Conservation (phyloP, 805 yeast genomes). For the Wickerhamomyces mucosus region DNA sequence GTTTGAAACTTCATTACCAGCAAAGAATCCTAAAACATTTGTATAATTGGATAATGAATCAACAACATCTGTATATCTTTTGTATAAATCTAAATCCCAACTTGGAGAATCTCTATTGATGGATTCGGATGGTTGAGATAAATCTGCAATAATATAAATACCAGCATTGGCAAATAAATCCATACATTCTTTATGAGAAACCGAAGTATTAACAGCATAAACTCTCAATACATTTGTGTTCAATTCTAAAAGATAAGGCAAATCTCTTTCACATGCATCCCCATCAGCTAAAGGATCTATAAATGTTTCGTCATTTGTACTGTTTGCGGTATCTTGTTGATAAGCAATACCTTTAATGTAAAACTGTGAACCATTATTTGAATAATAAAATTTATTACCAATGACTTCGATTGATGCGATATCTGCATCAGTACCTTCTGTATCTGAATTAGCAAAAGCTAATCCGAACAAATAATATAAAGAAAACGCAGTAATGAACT, state of each 20-base stretch:
- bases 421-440: slow-evolving; percentile 20
- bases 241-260: slow-evolving; percentile 52
- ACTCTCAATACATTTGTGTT: slow-evolving; percentile 66
- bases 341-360: slow-evolving; percentile 71
- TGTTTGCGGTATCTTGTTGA: slow-evolving; percentile 51
- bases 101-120: slow-evolving; percentile 61
- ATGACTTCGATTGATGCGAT: slow-evolving; percentile 45
- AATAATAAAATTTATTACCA: slow-evolving; percentile 63
- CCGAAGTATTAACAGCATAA: slow-evolving; percentile 61
- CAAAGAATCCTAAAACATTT: slow-evolving; percentile 80
- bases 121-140: slow-evolving; percentile 65
- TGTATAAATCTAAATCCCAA: slow-evolving; percentile 58
- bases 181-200: slow-evolving; percentile 67
- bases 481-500: slow-evolving; percentile 1
- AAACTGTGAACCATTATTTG: slow-evolving; percentile 64
- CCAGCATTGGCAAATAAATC: slow-evolving; percentile 61
- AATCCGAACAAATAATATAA: slow-evolving; percentile 1
- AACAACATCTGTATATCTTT: slow-evolving; percentile 67
- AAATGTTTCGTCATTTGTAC: slow-evolving; percentile 22
- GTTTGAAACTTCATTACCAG: slow-evolving; percentile 86
- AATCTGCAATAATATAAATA: slow-evolving; percentile 76
- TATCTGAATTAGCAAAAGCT: slow-evolving; percentile 14
- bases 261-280: slow-evolving; percentile 58
- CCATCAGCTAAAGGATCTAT: slow-evolving; percentile 64
- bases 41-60: slow-evolving; percentile 63